Evolutionary conservation across 805 yeast genomes (phyloP), one percentile per base, ranked within the genome.

Genomic region (Komagataella pseudopastoris): DNA sequence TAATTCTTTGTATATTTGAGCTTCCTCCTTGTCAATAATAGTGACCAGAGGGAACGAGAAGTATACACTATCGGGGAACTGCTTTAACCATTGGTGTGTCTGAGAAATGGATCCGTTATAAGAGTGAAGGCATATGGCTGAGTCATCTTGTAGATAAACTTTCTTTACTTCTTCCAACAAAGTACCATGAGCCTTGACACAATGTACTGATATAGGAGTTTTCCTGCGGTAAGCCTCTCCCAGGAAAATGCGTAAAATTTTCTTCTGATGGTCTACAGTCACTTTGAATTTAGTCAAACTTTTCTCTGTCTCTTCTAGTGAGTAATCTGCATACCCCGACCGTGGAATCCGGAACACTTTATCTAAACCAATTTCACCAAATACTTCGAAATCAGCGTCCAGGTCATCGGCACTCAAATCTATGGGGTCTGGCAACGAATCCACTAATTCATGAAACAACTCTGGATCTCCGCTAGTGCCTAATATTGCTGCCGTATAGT

Each of bases 291-390:
- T 23, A 6, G 49, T 51, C 6, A 47, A 44, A 43, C 44, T 14
- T n/a, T n/a, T 46, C 4, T 45, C 39, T 18, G 49, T 49, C 30
- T 6, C 17, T 23, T 22, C 14, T 22, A 10, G 8, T 16, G 46
- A 14, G n/a, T 69, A 71, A 6, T 82, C 82, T 52, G 68, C 69
- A 59, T 63, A 80, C 1, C 89, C 88, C 52, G 67, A 68, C 51
- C 63, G 58, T 2, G 95, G 95, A 3, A 90, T 63, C 44, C 86
- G 65, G 60, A 87, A 86, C 30, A 78, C 60, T 63, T 83, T 85
- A 63, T 91, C 99, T 2, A 93, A 67, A 0, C 99, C 99, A n/a
- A 88, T 75, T 59, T 91, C 99, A 0, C 99, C 99, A 7, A 91
- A 71, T 10, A 86, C 75, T 18, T 59, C 60, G 4, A 49, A 46